A percentile compares a stretch with the other conserved stretches of the same genome.
phyloP scores from a whole-genome alignment of 768 basidiomycete genomes.

The Cystobasidium tubakii region DNA sequence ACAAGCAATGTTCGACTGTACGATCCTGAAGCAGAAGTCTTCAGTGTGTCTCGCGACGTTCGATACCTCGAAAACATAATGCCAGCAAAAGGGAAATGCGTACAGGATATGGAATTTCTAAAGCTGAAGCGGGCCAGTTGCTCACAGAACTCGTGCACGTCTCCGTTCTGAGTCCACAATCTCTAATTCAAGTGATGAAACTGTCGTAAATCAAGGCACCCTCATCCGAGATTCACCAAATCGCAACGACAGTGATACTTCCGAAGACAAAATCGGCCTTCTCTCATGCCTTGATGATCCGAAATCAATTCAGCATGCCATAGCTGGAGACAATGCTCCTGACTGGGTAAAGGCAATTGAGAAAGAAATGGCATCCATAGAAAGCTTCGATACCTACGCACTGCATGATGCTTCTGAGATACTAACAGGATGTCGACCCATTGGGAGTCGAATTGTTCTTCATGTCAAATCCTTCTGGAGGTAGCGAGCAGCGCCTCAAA shows the following conservation, averaged over 20 bases:
- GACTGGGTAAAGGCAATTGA: slow-evolving; percentile 9
- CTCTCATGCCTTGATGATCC: not conserved
- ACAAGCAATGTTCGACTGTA: slow-evolving; percentile 13
- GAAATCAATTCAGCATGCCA: not conserved
- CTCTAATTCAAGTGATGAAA: not conserved
- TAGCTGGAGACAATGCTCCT: not conserved
- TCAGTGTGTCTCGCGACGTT: slow-evolving; percentile 10
- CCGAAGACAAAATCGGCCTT: not conserved
- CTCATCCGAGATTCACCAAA: slow-evolving; percentile 5
- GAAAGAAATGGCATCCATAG: slow-evolving; percentile 17
- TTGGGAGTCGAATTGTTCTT: not conserved
- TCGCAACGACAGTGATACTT: not conserved
- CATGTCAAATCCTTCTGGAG: slow-evolving; percentile 12
- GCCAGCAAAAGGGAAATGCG: not conserved
- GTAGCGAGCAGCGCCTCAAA: not conserved
- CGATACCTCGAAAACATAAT: slow-evolving; percentile 10
- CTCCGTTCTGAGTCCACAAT: not conserved
- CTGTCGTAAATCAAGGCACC: not conserved
- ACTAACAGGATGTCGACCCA: not conserved
- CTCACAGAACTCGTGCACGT: not conserved
- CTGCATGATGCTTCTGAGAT: not conserved
- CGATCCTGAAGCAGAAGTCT: not conserved
- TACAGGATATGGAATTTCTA: not conserved
- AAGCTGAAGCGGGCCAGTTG: slow-evolving; percentile 22
- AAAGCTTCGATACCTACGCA: slow-evolving; percentile 5